Evolutionary conservation across 2,329 filamentous ascomycete genomes (phyloP).

Genomic region (Didymella sp.): DNA sequence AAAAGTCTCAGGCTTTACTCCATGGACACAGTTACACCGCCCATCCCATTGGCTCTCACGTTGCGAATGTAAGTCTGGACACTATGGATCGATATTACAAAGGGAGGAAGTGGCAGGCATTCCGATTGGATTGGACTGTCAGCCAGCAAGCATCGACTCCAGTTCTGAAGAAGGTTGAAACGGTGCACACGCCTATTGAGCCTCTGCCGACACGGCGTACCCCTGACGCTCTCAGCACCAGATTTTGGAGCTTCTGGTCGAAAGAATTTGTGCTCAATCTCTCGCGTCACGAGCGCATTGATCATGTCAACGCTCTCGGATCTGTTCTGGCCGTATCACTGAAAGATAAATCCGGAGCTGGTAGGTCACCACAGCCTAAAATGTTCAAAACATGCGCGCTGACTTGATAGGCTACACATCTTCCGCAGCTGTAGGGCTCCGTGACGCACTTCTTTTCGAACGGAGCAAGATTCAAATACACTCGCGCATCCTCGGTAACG

Average conservation of each 20-base stretch:
- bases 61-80: slow-evolving; percentile 71
- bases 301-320: slow-evolving; percentile 75
- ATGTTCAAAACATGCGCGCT: neutral
- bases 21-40: slow-evolving; percentile 90
- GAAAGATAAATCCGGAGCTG: slow-evolving; percentile 56
- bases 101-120: slow-evolving; percentile 18
- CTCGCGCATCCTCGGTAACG: slow-evolving; percentile 66
- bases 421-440: slow-evolving; percentile 61
- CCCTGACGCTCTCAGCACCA: neutral
- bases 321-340: slow-evolving; percentile 73
- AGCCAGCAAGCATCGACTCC: no score
- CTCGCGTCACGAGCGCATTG: slow-evolving; percentile 64
- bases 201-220: neutral
- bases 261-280: slow-evolving; percentile 64
- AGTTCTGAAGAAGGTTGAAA: neutral
- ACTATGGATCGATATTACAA: slow-evolving; percentile 55
- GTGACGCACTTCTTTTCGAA: slow-evolving; percentile 56
- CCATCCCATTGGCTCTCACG: slow-evolving; percentile 79
- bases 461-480: slow-evolving; percentile 58
- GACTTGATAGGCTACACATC: slow-evolving; percentile 60
- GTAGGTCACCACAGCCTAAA: slow-evolving; percentile 39
- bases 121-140: slow-evolving; percentile 9
- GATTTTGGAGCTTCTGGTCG: slow-evolving; percentile 75
- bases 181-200: neutral
- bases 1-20: slow-evolving; percentile 79